These are phyloP conservation scores for Cyberlindnera mississippiensis DNA, from an alignment of 805 yeast genomes.

Conservation along the genomic window DNA sequence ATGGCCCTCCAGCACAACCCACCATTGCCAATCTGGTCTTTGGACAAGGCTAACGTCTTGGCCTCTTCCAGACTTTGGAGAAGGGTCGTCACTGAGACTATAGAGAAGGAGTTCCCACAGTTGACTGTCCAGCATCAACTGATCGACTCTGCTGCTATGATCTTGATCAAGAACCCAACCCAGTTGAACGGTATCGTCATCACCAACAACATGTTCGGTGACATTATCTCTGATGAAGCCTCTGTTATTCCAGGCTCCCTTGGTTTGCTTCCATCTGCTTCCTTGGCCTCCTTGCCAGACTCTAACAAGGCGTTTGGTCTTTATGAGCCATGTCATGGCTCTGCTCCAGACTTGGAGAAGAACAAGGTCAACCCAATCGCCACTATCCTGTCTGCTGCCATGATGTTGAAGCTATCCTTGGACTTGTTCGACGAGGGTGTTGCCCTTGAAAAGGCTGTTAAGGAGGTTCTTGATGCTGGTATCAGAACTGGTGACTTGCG, in stretches of 20 bases:
- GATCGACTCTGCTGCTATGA: slow-evolving; percentile 99
- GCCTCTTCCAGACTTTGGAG: slow-evolving; percentile 98
- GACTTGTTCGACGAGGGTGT: slow-evolving; percentile 80
- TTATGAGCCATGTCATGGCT: slow-evolving; percentile 98
- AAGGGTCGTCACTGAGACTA: slow-evolving; percentile 81
- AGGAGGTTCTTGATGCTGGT: slow-evolving; percentile 73
- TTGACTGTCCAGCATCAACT: slow-evolving; percentile 86
- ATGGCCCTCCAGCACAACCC: slow-evolving; percentile 91
- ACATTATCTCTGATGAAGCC: slow-evolving; percentile 96
- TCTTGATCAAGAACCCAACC: slow-evolving; percentile 86
- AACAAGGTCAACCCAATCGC: slow-evolving; percentile 95
- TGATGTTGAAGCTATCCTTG: slow-evolving; percentile 93
- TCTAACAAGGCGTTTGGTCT: slow-evolving; percentile 91
- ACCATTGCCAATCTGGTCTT: slow-evolving; percentile 91
- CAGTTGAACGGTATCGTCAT: slow-evolving; percentile 88
- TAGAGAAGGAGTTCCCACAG: slow-evolving; percentile 86
- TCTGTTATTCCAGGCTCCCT: slow-evolving; percentile 97
- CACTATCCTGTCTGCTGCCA: slow-evolving; percentile 90
- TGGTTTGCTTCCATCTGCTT: slow-evolving; percentile 91
- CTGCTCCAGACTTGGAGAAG: slow-evolving; percentile 89
- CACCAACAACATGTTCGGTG: slow-evolving; percentile 97
- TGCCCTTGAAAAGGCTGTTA: slow-evolving; percentile 86
- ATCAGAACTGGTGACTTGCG: slow-evolving; percentile 89
- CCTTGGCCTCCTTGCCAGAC: slow-evolving; percentile 95
- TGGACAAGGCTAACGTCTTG: slow-evolving; percentile 96